Base-by-base conservation (phyloP, 192 early-diverging fungal species). In the Pilaira anomala region DNA sequence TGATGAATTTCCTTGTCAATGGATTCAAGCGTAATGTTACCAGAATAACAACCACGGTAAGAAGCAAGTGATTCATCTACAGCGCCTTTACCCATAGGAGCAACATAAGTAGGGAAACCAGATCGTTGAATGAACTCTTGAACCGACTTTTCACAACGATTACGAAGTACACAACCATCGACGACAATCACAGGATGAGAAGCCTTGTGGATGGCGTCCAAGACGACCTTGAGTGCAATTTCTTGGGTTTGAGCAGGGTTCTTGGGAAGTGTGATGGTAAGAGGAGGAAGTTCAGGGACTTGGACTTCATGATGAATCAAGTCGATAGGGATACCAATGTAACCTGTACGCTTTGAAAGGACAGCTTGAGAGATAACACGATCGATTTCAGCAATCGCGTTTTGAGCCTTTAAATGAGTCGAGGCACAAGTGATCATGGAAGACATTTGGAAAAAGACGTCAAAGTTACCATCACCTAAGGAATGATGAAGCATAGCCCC, bases 401-500 rank as follows among this genome's bases (percentile, higher is more conserved):
- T 77, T 0, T 59, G 53, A 22, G 55, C 39, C 7, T 33, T 65
- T 18, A 80, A 40, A 22, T 55, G 54, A 9, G 76, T 44, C 45
- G 74, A 67, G 6, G 79, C 79, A 3, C 63, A 67, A 13, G 79
- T 77, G 28, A 80, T 68, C 40, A 50, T 63, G 16, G 62, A 26
- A 64, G 50, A 80, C 71, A 80, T 80, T 11, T 66, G 58, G 19
- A 22, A 28, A 21, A 80, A 80, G 41, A 80, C 77, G 25, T 50
- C 24, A 53, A 74, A 80, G 40, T 80, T 68, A 14, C 79, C 79
- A 42, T 80, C 80, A 16, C 79, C 79, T 13, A 80, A 71, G 11
- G 79, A 65, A 40, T 80, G 79, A 65, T 80, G 79, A 16, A 80
- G 51, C n/a, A 80, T 54, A 24, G 77, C 77, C 3, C 78, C 75